Conservation (phyloP, 192 early-diverging fungal genomes). For the Borealophlyctis nickersoniae region DNA sequence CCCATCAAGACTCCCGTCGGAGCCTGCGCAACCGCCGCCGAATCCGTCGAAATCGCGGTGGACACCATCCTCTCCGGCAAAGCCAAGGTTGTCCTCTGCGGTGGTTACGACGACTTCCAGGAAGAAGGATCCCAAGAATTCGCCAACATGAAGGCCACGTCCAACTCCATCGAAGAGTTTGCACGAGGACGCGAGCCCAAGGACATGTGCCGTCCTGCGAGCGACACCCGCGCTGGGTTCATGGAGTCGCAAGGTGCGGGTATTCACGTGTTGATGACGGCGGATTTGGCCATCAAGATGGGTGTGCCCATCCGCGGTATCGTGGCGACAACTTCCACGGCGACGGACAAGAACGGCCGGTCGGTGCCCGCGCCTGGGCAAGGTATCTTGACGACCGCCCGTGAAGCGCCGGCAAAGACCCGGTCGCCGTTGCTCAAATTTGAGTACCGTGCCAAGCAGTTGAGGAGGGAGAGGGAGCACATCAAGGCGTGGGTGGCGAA, state of each 20-base stretch:
- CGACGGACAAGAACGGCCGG: slow-evolving; percentile 91
- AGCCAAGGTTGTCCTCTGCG: slow-evolving; percentile 90
- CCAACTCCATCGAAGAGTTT: slow-evolving; percentile 77
- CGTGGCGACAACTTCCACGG: slow-evolving; percentile 81
- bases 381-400: slow-evolving; percentile 88
- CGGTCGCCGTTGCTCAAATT: slow-evolving; percentile 69
- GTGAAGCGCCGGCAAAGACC: slow-evolving; percentile 57
- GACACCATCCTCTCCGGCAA: slow-evolving; percentile 87
- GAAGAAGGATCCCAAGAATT: slow-evolving; percentile 94
- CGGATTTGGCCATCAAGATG: slow-evolving; percentile 81
- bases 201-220: slow-evolving; percentile 90
- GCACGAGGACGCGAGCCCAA: slow-evolving; percentile 78
- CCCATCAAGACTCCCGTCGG: slow-evolving; percentile 92
- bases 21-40: slow-evolving; percentile 88
- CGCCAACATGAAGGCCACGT: slow-evolving; percentile 94
- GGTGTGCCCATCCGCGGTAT: slow-evolving; percentile 92
- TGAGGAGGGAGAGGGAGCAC: slow-evolving; percentile 68
- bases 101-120: slow-evolving; percentile 90
- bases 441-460: slow-evolving; percentile 77
- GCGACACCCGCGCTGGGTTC: slow-evolving; percentile 85
- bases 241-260: slow-evolving; percentile 90
- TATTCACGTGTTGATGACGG: slow-evolving; percentile 87
- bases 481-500: slow-evolving; percentile 76
- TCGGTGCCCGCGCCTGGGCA: slow-evolving; percentile 93
- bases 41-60: slow-evolving; percentile 87